A percentile compares a stretch with the other conserved stretches of the same genome.
These are phyloP conservation scores for Linnemannia exigua DNA, from an alignment of 192 early-diverging fungal species.

Conservation along the genomic window DNA sequence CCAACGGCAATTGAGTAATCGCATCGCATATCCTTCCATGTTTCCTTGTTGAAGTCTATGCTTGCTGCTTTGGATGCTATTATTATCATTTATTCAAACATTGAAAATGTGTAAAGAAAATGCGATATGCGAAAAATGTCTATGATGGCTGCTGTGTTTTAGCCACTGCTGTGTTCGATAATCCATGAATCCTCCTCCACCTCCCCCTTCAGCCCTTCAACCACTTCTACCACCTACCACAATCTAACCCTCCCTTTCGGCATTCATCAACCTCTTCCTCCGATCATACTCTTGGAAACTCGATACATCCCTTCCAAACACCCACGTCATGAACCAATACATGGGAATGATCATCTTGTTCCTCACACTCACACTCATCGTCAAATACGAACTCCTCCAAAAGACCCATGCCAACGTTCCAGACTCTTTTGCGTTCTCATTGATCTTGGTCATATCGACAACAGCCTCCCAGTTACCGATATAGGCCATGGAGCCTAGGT, in stretches of 20 bases:
- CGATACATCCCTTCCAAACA: conserved; percentile 62
- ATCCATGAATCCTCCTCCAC: not conserved
- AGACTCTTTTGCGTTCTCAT: conserved; percentile 61
- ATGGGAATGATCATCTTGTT: conserved; percentile 85
- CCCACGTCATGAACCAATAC: conserved; percentile 71
- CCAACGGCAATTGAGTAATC: too few species aligned
- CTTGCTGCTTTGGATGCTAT: too few species aligned
- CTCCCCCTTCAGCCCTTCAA: not conserved
- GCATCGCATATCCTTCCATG: too few species aligned
- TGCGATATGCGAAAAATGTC: too few species aligned
- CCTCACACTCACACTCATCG: conserved; percentile 71
- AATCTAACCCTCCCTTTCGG: conserved; percentile 24
- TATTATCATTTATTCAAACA: too few species aligned
- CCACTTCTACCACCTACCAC: too few species aligned
- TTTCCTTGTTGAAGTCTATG: too few species aligned
- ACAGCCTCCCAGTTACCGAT: conserved; percentile 72
- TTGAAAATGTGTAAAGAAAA: too few species aligned
- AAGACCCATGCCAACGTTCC: conserved; percentile 72
- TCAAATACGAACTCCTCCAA: conserved; percentile 83
- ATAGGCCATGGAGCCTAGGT: conserved; percentile 79
- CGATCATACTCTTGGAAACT: conserved; percentile 55
- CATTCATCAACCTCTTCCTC: conserved; percentile 40
- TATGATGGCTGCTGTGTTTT: too few species aligned
- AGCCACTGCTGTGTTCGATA: not conserved
- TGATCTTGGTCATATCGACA: conserved; percentile 70